Percentiles rank a stretch among this genome's conserved stretches.
These are phyloP conservation scores for Exophiala alcalophila DNA, from an alignment of 2,329 filamentous ascomycete genomes.

Conservation along the genomic window DNA sequence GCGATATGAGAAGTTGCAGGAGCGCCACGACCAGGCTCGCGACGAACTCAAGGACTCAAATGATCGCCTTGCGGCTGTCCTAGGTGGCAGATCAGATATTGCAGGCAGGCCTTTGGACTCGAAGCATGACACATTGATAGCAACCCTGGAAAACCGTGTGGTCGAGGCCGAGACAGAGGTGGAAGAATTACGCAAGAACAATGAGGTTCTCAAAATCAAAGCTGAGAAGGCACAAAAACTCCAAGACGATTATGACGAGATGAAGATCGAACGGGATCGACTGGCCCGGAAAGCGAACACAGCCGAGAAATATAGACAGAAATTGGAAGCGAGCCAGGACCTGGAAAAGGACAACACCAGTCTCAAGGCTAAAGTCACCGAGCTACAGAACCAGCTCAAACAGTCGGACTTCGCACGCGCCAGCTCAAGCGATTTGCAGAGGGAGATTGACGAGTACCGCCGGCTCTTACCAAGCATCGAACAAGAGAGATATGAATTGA, in stretches of 20 bases:
- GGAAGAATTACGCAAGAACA: constrained; percentile 43
- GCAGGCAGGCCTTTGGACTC: constrained; percentile 47
- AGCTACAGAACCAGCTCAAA: constrained; percentile 47
- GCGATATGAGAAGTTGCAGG: constrained; percentile 55
- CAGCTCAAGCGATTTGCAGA: constrained; percentile 27
- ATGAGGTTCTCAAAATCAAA: constrained; percentile 45
- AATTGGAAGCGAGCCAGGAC: constrained; percentile 48
- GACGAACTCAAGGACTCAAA: constrained; percentile 46
- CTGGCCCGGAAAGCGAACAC: constrained; percentile 48
- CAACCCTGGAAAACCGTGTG: constrained; percentile 64
- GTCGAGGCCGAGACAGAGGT: constrained; percentile 51
- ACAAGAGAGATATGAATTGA: constrained; percentile 48
- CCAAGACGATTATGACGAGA: constrained; percentile 50
- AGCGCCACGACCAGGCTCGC: constrained; percentile 48
- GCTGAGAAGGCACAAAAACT: constrained; percentile 44
- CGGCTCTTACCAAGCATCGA: constrained; percentile 47
- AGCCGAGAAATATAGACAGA: constrained; percentile 50
- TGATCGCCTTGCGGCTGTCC: constrained; percentile 53
- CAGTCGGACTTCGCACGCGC: constrained; percentile 41
- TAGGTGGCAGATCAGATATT: constrained; percentile 46
- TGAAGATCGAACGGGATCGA: constrained; percentile 48
- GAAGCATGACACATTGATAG: constrained; percentile 69
- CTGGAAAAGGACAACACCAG: constrained; percentile 49
- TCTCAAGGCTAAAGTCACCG: constrained; percentile 46
- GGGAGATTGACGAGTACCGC: constrained; percentile 38